Conservation (phyloP, 495 filamentous ascomycete species). For the Penicillium egyptiacum region DNA sequence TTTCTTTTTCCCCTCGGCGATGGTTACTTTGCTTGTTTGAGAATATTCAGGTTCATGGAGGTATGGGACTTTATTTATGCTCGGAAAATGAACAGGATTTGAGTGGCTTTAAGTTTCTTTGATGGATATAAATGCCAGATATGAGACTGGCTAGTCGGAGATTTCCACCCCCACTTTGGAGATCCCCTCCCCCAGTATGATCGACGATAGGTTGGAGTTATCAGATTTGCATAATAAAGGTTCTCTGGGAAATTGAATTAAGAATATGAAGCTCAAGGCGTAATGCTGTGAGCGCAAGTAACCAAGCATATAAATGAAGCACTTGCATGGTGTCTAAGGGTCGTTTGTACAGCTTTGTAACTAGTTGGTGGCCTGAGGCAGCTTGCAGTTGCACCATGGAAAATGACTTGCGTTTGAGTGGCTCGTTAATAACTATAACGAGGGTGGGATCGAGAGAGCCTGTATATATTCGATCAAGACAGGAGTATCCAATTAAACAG, state of each 20-base stretch:
- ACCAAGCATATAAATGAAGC: background rate
- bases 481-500: background rate
- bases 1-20: background rate
- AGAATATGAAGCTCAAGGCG: background rate
- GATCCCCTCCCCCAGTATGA: background rate
- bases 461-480: background rate
- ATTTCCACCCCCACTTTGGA: slow-evolving; percentile 2
- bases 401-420: background rate
- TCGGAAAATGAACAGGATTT: background rate
- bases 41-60: background rate
- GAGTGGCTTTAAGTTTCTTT: background rate
- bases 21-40: background rate
- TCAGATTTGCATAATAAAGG: background rate
- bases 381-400: background rate
- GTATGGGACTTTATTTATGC: background rate
- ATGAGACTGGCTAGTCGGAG: background rate
- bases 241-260: background rate
- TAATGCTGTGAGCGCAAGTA: background rate
- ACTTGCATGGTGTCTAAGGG: background rate
- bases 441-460: background rate
- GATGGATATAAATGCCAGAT: slow-evolving; percentile 1
- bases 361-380: background rate
- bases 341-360: background rate
- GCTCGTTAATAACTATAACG: background rate
- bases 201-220: background rate